Evolutionary conservation across 306 rosid species (phyloP), one percentile per base, ranked within the genome.

Genomic region (Bauhinia variegata): DNA sequence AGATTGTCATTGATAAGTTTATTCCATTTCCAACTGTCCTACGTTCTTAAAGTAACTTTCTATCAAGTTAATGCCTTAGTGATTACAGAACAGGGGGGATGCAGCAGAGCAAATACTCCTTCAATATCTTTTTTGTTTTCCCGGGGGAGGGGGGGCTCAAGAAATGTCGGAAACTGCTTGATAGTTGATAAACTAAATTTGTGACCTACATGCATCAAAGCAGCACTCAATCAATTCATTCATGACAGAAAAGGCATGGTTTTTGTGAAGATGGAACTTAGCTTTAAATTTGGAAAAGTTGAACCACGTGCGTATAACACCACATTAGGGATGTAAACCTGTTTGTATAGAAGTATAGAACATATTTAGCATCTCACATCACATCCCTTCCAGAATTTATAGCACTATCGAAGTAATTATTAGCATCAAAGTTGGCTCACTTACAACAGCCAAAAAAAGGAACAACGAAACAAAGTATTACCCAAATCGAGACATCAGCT

Each of bases 401-500:
- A 58, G 75, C 53, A 46, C 19, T 32, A 38, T 3, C 19, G 48
- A 63, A 72, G 47, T 33, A 36, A 66, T 17, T 28, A 19, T 36
- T 37, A 59, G 67, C 68, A 69, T 15, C 65, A 55, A 49, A 28
- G 53, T 34, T 9, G 43, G 55, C 52, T 33, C 65, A 54, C 41
- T 32, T 59, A 68, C 74, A 75, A 60, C 61, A 47, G 32, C 76
- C 43, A 59, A 68, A 43, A 57, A 58, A 63, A 31, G 67, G 63
- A 68, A 68, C 28, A 38, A 31, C 23, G 6, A 71, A 60, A 60
- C 75, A 16, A 57, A 75, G 54, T 58, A 37, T 75, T 75, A 84
- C 89, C 92, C 65, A 52, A 59, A 70, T 11, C 38, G 67, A 80
- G 58, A 43, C 31, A 76, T 88, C 82, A 95, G 55, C 85, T 59